phyloP scores from a whole-genome alignment of 805 yeast genomes.

The Candida ipomoeae region DNA sequence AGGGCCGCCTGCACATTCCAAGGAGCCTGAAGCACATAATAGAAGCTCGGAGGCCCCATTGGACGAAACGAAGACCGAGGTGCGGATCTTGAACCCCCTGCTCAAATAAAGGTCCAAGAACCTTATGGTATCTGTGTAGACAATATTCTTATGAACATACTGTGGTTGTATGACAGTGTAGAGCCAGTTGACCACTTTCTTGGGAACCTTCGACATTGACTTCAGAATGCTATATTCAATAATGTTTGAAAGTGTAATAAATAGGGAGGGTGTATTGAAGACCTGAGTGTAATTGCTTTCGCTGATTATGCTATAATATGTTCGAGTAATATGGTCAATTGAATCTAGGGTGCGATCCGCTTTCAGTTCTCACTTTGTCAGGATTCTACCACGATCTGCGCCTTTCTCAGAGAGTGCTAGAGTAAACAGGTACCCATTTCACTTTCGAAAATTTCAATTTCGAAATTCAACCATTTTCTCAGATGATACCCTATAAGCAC shows the following conservation, averaged over 20 bases:
- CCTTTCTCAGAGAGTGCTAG: background rate
- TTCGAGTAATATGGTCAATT: too few species aligned
- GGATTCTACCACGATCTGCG: background rate
- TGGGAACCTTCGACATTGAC: conserved; percentile 24
- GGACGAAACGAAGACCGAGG: conserved; percentile 50
- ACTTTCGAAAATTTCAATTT: background rate
- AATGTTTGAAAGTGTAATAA: background rate
- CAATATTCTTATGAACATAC: conserved; percentile 52
- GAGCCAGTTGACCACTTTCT: conserved; percentile 37
- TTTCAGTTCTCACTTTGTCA: background rate
- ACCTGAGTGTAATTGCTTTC: background rate
- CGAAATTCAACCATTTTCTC: background rate
- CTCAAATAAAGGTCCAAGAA: conserved; percentile 46
- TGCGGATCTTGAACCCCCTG: conserved; percentile 58
- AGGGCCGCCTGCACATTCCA: conserved; percentile 24
- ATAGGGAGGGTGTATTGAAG: background rate
- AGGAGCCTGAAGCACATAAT: conserved; percentile 59
- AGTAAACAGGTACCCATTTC: background rate
- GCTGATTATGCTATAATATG: background rate
- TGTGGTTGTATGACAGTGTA: conserved; percentile 44
- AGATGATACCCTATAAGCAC: too few species aligned
- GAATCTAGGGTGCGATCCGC: background rate
- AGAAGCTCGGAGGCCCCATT: conserved; percentile 58
- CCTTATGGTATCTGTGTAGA: conserved; percentile 60
- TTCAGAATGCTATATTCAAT: background rate